Conservation (phyloP, 257 asterid genomes). For the Prunella vulgaris region DNA sequence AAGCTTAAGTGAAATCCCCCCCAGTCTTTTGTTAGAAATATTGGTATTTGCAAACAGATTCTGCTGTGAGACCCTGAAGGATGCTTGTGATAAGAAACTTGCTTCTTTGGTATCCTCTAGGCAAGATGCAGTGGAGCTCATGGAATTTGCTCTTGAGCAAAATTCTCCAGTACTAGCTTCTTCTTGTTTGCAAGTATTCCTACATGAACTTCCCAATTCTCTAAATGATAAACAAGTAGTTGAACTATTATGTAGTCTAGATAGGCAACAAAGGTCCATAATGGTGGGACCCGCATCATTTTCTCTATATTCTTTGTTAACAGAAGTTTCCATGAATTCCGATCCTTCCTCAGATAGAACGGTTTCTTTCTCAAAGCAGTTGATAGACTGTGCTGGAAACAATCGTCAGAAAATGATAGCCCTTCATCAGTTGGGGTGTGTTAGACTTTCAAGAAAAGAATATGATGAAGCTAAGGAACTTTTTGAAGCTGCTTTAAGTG, state of each 20-base stretch:
- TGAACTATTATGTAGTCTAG: constrained; percentile 57
- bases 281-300: constrained; percentile 75
- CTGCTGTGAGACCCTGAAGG: constrained; percentile 88
- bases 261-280: constrained; percentile 57
- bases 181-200: constrained; percentile 86
- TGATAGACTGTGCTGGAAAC: constrained; percentile 59
- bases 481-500: constrained; percentile 63
- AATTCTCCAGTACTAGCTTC: constrained; percentile 78
- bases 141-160: constrained; percentile 92
- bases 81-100: constrained; percentile 84
- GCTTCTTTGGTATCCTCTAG: constrained; percentile 69
- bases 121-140: constrained; percentile 79
- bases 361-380: constrained; percentile 55
- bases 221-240: constrained; percentile 61
- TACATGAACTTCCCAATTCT: constrained; percentile 71
- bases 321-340: constrained; percentile 71
- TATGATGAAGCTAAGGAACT: constrained; percentile 62
- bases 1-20: constrained; percentile 43
- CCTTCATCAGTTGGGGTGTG: constrained; percentile 80
- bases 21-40: constrained; percentile 71
- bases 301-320: constrained; percentile 74
- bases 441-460: constrained; percentile 61
- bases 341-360: constrained; percentile 71
- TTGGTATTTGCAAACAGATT: constrained; percentile 88
- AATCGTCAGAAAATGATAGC: constrained; percentile 69